A percentile compares a stretch with the other conserved stretches of the same genome.
Evolutionary conservation across 257 asterid genomes (phyloP).

Genomic region (Solanum pennellii): DNA sequence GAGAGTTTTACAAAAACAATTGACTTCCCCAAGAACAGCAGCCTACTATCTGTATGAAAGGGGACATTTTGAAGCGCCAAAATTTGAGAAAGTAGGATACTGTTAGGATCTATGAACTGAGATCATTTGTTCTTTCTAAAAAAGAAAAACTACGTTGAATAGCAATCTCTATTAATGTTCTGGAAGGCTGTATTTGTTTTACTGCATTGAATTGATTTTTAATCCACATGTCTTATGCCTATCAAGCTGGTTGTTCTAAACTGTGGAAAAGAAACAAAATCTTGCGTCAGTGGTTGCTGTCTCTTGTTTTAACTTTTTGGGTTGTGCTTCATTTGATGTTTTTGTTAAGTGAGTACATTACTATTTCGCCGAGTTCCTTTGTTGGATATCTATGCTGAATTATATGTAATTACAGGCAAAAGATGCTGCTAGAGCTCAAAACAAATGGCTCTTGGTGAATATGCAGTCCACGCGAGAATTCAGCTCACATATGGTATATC

Average conservation of each 20-base stretch:
- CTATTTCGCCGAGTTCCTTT: neutral
- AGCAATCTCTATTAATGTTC: neutral
- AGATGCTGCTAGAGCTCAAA: slow-evolving; percentile 60
- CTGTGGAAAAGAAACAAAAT: neutral
- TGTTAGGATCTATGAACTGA: neutral
- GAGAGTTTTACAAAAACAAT: neutral
- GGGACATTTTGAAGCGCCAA: neutral
- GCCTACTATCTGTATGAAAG: neutral
- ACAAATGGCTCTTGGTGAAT: slow-evolving; percentile 90
- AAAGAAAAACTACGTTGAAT: neutral
- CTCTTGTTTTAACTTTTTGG: neutral
- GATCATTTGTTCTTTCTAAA: neutral
- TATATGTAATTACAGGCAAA: slow-evolving; percentile 50
- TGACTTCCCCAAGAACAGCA: neutral
- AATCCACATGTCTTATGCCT: neutral
- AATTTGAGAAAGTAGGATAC: neutral
- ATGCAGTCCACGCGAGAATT: slow-evolving; percentile 89
- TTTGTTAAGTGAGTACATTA: neutral
- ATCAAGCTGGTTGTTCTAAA: neutral
- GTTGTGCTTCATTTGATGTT: neutral
- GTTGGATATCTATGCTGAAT: neutral
- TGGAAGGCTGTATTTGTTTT: neutral
- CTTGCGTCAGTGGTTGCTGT: neutral
- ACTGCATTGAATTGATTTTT: neutral
- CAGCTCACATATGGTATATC: slow-evolving; percentile 88